Conservation (phyloP, 1,284 basidiomycete species). For the Trametes sp. region DNA sequence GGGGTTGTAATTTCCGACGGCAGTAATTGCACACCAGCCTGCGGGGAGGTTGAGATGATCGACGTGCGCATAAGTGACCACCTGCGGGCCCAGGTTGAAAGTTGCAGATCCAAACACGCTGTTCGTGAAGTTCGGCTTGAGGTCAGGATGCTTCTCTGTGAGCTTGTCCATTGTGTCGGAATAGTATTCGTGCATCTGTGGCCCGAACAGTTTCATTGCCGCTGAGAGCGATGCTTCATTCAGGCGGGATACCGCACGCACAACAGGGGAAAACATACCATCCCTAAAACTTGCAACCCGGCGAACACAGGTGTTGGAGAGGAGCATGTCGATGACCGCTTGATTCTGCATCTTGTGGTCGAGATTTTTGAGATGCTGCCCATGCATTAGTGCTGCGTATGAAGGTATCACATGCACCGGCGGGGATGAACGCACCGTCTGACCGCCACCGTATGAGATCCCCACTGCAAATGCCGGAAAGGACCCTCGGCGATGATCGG, state of each 20-base stretch:
- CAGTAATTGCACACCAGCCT: conserved; percentile 37
- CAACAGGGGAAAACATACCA: neutral
- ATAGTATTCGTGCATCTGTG: conserved; percentile 21
- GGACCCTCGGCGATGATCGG: conserved; percentile 17
- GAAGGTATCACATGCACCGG: neutral
- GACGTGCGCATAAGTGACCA: conserved; percentile 19
- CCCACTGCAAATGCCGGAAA: conserved; percentile 18
- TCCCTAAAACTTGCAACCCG: neutral
- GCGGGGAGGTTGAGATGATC: conserved; percentile 33
- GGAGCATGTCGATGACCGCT: neutral
- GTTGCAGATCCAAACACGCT: conserved; percentile 23
- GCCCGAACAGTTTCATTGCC: conserved; percentile 14
- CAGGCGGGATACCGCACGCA: neutral
- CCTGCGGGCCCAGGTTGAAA: conserved; percentile 34
- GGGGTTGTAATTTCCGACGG: conserved; percentile 35
- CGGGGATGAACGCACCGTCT: conserved; percentile 15
- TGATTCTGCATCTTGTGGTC: neutral
- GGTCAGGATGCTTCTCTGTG: neutral
- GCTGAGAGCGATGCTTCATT: conserved; percentile 2
- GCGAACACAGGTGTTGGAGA: neutral
- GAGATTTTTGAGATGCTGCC: neutral
- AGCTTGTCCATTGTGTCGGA: neutral
- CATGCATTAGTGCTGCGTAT: neutral
- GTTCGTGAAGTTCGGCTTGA: conserved; percentile 14
- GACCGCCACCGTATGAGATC: conserved; percentile 28